phyloP scores from a whole-genome alignment of 2,329 filamentous ascomycete genomes.

The Colletotrichum horii region DNA sequence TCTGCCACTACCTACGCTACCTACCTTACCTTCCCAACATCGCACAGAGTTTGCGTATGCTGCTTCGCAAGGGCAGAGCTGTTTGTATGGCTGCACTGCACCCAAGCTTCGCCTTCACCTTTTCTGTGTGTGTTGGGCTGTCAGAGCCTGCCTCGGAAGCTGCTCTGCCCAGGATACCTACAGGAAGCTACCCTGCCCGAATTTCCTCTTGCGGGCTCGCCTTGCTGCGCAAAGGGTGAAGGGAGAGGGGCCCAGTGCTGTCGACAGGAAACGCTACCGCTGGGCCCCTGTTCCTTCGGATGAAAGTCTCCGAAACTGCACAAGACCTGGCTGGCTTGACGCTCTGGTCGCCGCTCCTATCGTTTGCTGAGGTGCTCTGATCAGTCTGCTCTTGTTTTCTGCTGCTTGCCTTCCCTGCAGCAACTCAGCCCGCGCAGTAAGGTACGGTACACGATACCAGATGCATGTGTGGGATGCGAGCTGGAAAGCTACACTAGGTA shows the following conservation, averaged over 20 bases:
- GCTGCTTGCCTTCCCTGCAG: background rate
- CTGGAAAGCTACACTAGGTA: background rate
- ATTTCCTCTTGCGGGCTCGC: background rate
- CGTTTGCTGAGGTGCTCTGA: background rate
- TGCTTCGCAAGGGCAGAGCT: background rate
- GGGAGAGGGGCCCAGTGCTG: background rate
- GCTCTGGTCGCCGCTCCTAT: background rate
- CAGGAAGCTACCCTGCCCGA: background rate
- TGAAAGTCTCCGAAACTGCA: constrained; percentile 6
- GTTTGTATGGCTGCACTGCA: background rate
- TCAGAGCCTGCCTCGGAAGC: background rate
- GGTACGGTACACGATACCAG: background rate
- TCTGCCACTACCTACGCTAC: no score
- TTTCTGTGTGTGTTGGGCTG: background rate
- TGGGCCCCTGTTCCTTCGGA: constrained; percentile 2
- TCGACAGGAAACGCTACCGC: background rate
- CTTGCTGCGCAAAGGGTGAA: background rate
- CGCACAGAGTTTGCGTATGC: background rate
- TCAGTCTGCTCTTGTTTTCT: background rate
- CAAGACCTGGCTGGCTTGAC: background rate
- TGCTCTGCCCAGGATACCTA: background rate
- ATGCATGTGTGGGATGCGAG: background rate
- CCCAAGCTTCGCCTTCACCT: background rate
- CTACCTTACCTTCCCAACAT: background rate
- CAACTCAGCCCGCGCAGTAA: background rate